Evolutionary conservation across 495 filamentous ascomycete genomes (phyloP).

Genomic region (Corynascus novoguineensis): DNA sequence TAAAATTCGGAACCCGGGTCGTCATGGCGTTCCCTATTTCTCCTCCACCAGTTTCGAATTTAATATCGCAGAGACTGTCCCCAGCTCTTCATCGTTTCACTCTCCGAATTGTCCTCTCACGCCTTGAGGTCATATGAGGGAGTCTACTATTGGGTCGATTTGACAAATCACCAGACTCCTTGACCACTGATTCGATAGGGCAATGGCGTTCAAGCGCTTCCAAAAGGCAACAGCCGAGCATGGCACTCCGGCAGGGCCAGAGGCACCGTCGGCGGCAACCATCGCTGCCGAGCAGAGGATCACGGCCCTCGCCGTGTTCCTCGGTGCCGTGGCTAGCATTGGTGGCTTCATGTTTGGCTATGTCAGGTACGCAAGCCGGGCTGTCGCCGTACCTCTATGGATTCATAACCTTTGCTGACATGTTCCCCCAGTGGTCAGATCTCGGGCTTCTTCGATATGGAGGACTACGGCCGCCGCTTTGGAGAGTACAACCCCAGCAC

Average conservation of each 20-base stretch:
- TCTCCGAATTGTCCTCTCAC: background rate
- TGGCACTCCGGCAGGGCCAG: background rate
- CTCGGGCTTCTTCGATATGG: slow-evolving; percentile 58
- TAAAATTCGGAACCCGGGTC: background rate
- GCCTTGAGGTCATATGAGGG: background rate
- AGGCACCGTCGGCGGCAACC: slow-evolving; percentile 3
- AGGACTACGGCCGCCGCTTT: slow-evolving; percentile 47
- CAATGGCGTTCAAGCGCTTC: slow-evolving; percentile 1
- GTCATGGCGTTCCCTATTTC: background rate
- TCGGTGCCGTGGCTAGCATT: slow-evolving; percentile 53
- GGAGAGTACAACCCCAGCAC: slow-evolving; percentile 30
- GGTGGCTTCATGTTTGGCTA: slow-evolving; percentile 81
- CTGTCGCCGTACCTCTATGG: background rate
- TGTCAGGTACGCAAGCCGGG: slow-evolving; percentile 46
- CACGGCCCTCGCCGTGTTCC: slow-evolving; percentile 35
- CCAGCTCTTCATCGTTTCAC: background rate
- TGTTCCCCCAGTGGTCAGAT: slow-evolving; percentile 40
- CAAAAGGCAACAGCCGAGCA: slow-evolving; percentile 2
- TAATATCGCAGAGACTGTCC: background rate
- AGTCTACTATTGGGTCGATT: background rate
- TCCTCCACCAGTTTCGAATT: background rate
- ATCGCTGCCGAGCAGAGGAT: slow-evolving; percentile 26
- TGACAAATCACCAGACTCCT: background rate
- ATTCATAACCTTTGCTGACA: background rate
- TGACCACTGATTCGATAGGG: background rate